Evolutionary conservation across 768 basidiomycete species (phyloP), one percentile per base, ranked within the genome.

Genomic region (Leccinum uliginosum): DNA sequence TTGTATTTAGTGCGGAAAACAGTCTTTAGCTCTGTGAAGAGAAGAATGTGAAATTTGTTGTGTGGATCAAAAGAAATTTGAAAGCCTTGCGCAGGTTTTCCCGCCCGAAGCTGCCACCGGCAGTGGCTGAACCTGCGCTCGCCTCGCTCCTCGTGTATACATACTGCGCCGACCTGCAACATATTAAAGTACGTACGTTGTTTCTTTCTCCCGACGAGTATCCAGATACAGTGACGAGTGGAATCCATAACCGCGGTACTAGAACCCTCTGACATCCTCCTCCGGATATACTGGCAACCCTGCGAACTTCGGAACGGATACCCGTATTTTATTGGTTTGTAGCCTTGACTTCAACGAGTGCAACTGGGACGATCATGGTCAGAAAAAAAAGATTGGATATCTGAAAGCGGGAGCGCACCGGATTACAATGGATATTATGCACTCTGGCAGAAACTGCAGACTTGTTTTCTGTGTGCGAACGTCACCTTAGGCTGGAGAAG

Each of bases 261-360:
- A n/a, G 74, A 93, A 98, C 53, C 96, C 95, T 62, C 81, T 80
- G 32, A 92, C 73, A n/a, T 92, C 87, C 74, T 93, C 89, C 66
- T 93, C 91, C 29, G 82, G 81, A 72, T 90, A 91, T 26, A 93
- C 86, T n/a, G n/a, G n/a, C 62, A 86, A 74, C 26, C 78, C 74
- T 55, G 91, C 85, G 60, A 91, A 82, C 65, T 78, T 80, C 26
- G 85, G 83, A 53, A 96, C 84, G 8, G 89, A 83, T 62, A 90
- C 82, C 53, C 79, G 82, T 51, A 80, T 85, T 70, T 88, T 86
- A 51, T 84, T 87, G 45, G 91, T 92, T 74, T 97, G 93, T 52
- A 97, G 75, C 67, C 93, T 80, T 59, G 92, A 95, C 75, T 98
- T 98, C 74, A 98, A 82, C 54, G 90, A 93, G 72, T 98, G 95